These are phyloP conservation scores for Curvularia spicifera DNA, from an alignment of 2,329 filamentous ascomycete species.

Conservation along the genomic window DNA sequence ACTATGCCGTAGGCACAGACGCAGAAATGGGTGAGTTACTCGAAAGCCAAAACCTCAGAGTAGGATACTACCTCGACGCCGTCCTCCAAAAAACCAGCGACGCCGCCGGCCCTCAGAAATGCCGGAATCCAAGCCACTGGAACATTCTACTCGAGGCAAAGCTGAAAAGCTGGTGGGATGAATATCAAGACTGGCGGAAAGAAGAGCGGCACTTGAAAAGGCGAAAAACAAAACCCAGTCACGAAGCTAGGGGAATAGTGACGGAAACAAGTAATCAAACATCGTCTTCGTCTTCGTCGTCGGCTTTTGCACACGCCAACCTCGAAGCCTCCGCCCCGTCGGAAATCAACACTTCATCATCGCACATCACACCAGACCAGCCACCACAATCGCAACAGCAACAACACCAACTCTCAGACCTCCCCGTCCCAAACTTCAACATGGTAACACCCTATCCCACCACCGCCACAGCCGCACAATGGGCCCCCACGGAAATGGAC, in stretches of 20 bases:
- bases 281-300: neutral
- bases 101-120: slow-evolving; percentile 41
- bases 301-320: slow-evolving; percentile 12
- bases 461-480: neutral
- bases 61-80: slow-evolving; percentile 39
- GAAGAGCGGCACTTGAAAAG: slow-evolving; percentile 37
- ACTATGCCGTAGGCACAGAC: slow-evolving; percentile 45
- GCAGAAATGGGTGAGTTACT: slow-evolving; percentile 43
- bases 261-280: slow-evolving; percentile 12
- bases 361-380: slow-evolving; percentile 1
- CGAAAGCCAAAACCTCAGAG: slow-evolving; percentile 40
- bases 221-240: slow-evolving; percentile 16
- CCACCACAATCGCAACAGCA: neutral
- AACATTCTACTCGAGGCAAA: slow-evolving; percentile 39
- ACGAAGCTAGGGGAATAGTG: neutral
- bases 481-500: slow-evolving; percentile 11
- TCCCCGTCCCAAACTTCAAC: slow-evolving; percentile 16
- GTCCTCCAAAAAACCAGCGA: slow-evolving; percentile 31
- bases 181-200: slow-evolving; percentile 39
- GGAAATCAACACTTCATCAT: neutral
- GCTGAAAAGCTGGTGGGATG: slow-evolving; percentile 42
- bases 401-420: neutral
- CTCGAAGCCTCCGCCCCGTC: neutral
- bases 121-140: slow-evolving; percentile 44
- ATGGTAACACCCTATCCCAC: slow-evolving; percentile 20